Conservation (phyloP, 805 yeast genomes). For the Starmera amethionina region DNA sequence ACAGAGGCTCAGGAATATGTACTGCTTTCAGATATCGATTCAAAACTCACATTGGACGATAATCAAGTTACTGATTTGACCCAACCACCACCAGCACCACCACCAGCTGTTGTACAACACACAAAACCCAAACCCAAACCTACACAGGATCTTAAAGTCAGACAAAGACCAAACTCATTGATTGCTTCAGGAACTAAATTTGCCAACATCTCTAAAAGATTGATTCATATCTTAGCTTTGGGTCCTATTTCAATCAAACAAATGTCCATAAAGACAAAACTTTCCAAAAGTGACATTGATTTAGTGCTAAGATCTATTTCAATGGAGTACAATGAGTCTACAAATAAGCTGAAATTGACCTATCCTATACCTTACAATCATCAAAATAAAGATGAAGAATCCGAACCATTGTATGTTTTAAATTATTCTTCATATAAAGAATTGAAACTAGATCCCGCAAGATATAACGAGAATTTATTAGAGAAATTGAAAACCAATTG, state of each 20-base stretch:
- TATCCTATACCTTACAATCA: slow-evolving; percentile 13
- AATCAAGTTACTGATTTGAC: not conserved
- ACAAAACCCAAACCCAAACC: not conserved
- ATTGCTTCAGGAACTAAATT: slow-evolving; percentile 12
- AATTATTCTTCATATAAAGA: slow-evolving; percentile 25
- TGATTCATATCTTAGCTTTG: slow-evolving; percentile 36
- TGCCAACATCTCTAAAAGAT: slow-evolving; percentile 20
- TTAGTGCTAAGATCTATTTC: slow-evolving; percentile 17
- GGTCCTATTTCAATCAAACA: slow-evolving; percentile 32
- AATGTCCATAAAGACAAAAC: slow-evolving; percentile 21
- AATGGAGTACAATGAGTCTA: slow-evolving; percentile 19
- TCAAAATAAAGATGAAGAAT: slow-evolving; percentile 1
- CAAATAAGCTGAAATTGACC: slow-evolving; percentile 16
- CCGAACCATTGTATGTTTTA: slow-evolving; percentile 24
- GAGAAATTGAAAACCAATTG: slow-evolving; percentile 7
- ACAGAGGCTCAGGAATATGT: slow-evolving; percentile 13
- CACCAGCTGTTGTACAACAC: not conserved
- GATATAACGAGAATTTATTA: slow-evolving; percentile 2
- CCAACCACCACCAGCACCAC: not conserved
- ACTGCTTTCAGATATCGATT: slow-evolving; percentile 9
- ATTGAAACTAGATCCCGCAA: slow-evolving; percentile 8
- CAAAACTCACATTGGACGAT: slow-evolving; percentile 6
- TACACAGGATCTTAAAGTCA: not conserved
- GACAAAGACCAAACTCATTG: not conserved
- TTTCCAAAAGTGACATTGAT: slow-evolving; percentile 18